Base-by-base conservation (phyloP, 2,329 filamentous ascomycete species). In the Aspergillus spinulosporus region DNA sequence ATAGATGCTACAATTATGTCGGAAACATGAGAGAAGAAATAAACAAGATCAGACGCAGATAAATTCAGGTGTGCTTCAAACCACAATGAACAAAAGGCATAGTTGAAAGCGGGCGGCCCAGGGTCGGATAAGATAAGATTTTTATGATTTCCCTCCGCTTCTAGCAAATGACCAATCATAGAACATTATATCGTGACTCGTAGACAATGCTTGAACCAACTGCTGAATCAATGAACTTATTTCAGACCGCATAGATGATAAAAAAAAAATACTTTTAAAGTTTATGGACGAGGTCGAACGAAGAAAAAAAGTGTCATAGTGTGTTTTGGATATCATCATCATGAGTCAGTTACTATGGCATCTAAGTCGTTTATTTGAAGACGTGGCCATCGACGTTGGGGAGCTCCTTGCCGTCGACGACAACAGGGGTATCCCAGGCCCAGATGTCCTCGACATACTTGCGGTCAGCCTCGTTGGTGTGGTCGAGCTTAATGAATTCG, bases 401-500 rank as follows among this genome's bases (percentile, higher is more conserved):
- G 81, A 92, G 95, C 73, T 88, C 84, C 89, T 97, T 97, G 82
- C 89, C 93, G 72, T 88, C 78, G 71, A 91, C 84, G 64, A 80
- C 80, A 71, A 92, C 80, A 65, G 89, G 87, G 82, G 90, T 89
- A 77, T 97, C 94, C 90, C 92, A 96, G 62, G 85, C 82, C 94
- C 94, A 99, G 80, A 88, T 83, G 74, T 89, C 86, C 73, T 94
- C 86, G 72, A 99, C 82, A 75, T 89, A 92, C 75, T 89, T 87
- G 74, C 84, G 86, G 84, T 97, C 90, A 78, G 92, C 91, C 54
- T 84, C 76, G 76, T 90, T 96, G 76, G 78, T 85, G 74, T 86
- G 88, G 84, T 99, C 93, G 71, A 99, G 91, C 88, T 97, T 97
- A 77, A 81, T 88, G 87, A 97, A 97, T 68, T 84, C 78, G 85